Conservation (phyloP, 768 basidiomycete species). For the Leccinum longicurvipes region DNA sequence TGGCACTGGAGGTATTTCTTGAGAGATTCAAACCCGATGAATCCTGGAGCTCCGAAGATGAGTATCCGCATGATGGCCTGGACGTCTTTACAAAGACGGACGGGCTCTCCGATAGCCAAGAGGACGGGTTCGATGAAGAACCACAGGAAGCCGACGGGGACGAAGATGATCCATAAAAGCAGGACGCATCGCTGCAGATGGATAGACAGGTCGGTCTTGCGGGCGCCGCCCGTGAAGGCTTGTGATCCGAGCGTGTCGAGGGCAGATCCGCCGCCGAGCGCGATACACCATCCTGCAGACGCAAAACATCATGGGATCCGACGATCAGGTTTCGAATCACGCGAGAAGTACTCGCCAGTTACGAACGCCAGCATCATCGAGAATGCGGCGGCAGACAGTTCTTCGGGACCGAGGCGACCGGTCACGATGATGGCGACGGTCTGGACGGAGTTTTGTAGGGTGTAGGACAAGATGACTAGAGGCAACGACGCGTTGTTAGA, state of each 20-base stretch:
- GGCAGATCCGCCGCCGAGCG: conserved; percentile 74
- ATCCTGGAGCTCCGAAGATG: conserved; percentile 64
- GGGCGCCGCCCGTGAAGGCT: conserved; percentile 63
- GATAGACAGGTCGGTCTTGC: conserved; percentile 62
- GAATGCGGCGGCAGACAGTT: conserved; percentile 70
- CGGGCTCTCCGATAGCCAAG: conserved; percentile 59
- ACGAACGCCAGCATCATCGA: conserved; percentile 76
- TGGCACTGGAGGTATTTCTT: conserved; percentile 82
- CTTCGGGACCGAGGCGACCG: conserved; percentile 65
- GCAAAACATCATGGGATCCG: conserved; percentile 51
- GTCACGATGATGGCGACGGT: conserved; percentile 60
- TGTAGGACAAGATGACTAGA: conserved; percentile 65
- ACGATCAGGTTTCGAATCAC: conserved; percentile 20
- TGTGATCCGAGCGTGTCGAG: conserved; percentile 78
- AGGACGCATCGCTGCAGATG: conserved; percentile 70
- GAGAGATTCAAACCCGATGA: conserved; percentile 71
- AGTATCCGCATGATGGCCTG: conserved; percentile 65
- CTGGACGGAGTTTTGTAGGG: conserved; percentile 72
- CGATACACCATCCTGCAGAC: conserved; percentile 67
- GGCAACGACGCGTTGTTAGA: background rate
- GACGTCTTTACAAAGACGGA: conserved; percentile 53
- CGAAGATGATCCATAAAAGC: conserved; percentile 58
- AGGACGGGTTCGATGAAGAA: conserved; percentile 60
- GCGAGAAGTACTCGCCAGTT: conserved; percentile 57
- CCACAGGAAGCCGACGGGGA: conserved; percentile 66